Conservation (phyloP, 805 yeast species). For the Sugiyamaella floridensis region DNA sequence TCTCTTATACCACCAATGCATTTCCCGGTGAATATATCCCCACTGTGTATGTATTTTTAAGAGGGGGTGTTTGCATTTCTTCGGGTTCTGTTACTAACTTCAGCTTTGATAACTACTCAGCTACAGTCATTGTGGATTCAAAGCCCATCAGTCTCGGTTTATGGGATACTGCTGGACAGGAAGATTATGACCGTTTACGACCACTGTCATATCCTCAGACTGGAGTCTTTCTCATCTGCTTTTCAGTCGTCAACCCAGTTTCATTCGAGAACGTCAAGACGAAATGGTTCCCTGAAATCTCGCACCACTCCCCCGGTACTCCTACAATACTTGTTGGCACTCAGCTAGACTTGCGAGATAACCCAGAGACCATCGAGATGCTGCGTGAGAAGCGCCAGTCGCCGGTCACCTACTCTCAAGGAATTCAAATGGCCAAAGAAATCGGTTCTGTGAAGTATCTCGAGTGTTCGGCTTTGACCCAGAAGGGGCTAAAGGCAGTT, state of each 20-base stretch:
- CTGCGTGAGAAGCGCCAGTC: conserved; percentile 53
- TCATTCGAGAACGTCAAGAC: conserved; percentile 74
- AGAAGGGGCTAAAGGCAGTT: conserved; percentile 75
- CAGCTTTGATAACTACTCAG: conserved; percentile 78
- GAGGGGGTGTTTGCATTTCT: background rate
- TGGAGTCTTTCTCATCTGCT: conserved; percentile 79
- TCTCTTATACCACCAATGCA: conserved; percentile 84
- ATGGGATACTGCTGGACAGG: conserved; percentile 97
- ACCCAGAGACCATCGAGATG: conserved; percentile 59
- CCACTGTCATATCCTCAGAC: conserved; percentile 91
- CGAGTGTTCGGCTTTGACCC: conserved; percentile 89
- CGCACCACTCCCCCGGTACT: conserved; percentile 70
- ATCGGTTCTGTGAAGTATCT: conserved; percentile 66
- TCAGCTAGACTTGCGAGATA: conserved; percentile 80
- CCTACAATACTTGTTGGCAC: conserved; percentile 77
- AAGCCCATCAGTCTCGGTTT: conserved; percentile 78
- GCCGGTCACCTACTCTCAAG: conserved; percentile 56
- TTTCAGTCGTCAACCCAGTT: conserved; percentile 73
- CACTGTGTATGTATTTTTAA: conserved; percentile 49
- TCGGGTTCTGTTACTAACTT: background rate
- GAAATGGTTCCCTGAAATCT: conserved; percentile 82
- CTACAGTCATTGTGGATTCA: conserved; percentile 74
- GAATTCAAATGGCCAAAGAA: conserved; percentile 58
- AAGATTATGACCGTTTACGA: conserved; percentile 82
- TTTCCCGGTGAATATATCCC: conserved; percentile 93